phyloP scores from a whole-genome alignment of 495 filamentous ascomycete genomes.

The Saxophila tyrrhenica region DNA sequence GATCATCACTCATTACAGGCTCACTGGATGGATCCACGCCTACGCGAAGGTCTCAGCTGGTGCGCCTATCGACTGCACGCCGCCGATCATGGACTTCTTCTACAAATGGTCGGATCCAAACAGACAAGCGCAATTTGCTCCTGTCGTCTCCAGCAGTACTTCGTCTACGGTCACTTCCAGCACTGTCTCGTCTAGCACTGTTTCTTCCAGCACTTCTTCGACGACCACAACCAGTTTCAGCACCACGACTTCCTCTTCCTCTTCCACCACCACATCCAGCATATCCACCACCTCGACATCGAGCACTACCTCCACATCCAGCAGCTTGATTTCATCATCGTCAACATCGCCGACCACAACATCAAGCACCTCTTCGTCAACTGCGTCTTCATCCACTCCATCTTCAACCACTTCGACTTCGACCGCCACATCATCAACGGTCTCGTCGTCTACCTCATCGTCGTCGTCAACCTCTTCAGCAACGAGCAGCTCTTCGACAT shows the following conservation, averaged over 20 bases:
- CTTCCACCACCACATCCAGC: neutral
- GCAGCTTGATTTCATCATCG: neutral
- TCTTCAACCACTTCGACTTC: neutral
- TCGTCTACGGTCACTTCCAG: neutral
- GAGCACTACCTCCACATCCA: neutral
- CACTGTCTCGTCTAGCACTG: neutral
- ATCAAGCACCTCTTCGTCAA: neutral
- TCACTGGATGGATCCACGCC: slow-evolving; percentile 5
- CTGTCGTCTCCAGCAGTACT: neutral
- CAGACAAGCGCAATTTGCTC: slow-evolving; percentile 1
- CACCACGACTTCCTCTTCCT: neutral
- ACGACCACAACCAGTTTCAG: neutral
- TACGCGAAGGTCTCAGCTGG: slow-evolving; percentile 3
- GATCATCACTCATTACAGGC: slow-evolving; percentile 11
- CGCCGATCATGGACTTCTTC: slow-evolving; percentile 12
- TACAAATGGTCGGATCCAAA: slow-evolving; percentile 3
- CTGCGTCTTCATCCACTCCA: neutral
- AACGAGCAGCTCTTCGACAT: neutral
- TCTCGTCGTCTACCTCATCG: neutral
- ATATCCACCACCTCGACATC: neutral
- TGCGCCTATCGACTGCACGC: slow-evolving; percentile 7
- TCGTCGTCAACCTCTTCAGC: neutral
- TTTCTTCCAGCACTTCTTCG: neutral
- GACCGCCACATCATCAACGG: neutral
- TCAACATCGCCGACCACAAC: neutral